Base-by-base conservation (phyloP, 768 basidiomycete genomes). In the Peribolospora baueri region DNA sequence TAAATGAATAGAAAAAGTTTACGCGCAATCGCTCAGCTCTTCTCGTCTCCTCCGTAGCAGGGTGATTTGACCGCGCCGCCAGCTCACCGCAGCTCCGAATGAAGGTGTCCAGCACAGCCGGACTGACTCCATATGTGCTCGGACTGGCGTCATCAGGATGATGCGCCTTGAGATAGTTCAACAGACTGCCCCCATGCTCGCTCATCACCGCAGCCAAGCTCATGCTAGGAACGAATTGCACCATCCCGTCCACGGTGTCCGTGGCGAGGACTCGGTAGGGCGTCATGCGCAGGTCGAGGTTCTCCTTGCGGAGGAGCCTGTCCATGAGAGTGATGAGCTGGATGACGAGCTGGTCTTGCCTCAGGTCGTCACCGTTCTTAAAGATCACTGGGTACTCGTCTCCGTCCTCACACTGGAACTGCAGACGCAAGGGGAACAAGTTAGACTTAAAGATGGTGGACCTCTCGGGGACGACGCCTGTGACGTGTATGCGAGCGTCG, bases 281-380 rank as follows among this genome's bases (percentile, higher is more conserved):
- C 56, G 76, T 86, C 55, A 98, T 66, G 65, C 86, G 84, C 56
- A 97, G 70, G 64, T 97, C 93, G 53, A 98, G 67, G 65, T 93
- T 93, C 70, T 97, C 93, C 68, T 90, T 91, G 56, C 87, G 72
- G 58, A 97, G 69, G 37, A 98, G 68, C 50, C 83, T 75, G 65
- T 98, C 88, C 93, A 98, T 98, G 38, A 98, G 76, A 11, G 88
- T 93, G 67, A 98, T 90, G n/a, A 97, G 73, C 67, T 98, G 93
- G 51, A 97, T 82, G 38, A 97, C 90, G 43, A 98, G 77, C 66
- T 98, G 93, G 65, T 98, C 93, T 67, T 98, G 93, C 25, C 93
- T 80, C 74, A 97, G 81, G 65, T 98, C 93, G 65, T 97, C 93
- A 10, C 93, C 93, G 61, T 95, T 90, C 68, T 97, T 98, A 75